Percentiles rank a stretch among this genome's conserved stretches.
Conservation (phyloP, 768 basidiomycete species). For the Baorangia bicolor region DNA sequence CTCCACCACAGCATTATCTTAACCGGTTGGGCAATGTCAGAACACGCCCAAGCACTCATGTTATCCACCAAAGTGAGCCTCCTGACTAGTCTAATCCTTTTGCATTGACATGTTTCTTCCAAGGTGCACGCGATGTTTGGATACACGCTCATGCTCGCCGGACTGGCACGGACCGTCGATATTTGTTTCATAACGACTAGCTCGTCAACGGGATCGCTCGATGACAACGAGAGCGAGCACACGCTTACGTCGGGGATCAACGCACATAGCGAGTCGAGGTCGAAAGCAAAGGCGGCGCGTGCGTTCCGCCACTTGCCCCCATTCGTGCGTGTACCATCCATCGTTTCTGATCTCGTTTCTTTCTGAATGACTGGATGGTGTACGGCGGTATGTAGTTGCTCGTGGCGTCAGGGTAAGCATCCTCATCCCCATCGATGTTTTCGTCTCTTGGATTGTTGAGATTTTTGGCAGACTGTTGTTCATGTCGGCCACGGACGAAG, state of each 20-base stretch:
- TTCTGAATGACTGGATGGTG: not conserved
- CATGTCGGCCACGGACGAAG: conserved; percentile 94
- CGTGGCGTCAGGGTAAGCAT: conserved; percentile 65
- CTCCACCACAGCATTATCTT: conserved; percentile 62
- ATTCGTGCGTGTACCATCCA: conserved; percentile 58
- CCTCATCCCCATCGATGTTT: not conserved
- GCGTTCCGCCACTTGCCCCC: conserved; percentile 88
- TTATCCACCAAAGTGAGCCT: conserved; percentile 70
- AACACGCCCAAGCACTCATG: conserved; percentile 82
- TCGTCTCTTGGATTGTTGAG: not conserved
- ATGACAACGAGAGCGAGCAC: conserved; percentile 67
- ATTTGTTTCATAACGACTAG: conserved; percentile 68
- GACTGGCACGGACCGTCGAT: conserved; percentile 75
- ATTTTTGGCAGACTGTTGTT: conserved; percentile 62
- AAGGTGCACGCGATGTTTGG: conserved; percentile 86
- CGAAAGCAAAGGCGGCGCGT: conserved; percentile 40
- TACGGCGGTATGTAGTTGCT: conserved; percentile 51
- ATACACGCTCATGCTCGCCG: conserved; percentile 82
- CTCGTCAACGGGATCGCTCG: conserved; percentile 24
- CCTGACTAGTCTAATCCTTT: not conserved
- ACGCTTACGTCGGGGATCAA: conserved; percentile 48
- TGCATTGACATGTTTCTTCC: not conserved
- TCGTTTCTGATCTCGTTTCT: not conserved
- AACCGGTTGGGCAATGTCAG: conserved; percentile 94
- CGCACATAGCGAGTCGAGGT: conserved; percentile 15